These are phyloP conservation scores for Candida stauntonica DNA, from an alignment of 805 yeast species.

Conservation along the genomic window DNA sequence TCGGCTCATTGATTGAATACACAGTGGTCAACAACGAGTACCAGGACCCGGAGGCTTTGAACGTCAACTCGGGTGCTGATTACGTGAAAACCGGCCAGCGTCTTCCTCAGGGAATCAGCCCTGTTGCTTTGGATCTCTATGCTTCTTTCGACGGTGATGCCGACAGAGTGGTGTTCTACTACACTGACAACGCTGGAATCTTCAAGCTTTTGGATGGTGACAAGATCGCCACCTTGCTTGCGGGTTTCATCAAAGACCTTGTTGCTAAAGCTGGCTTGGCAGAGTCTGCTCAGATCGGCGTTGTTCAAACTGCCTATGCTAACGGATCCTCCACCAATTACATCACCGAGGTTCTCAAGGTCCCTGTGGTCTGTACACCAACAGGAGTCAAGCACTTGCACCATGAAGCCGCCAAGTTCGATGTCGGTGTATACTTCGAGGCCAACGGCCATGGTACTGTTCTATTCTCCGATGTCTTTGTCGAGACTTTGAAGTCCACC, in stretches of 20 bases:
- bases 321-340: conserved; percentile 86
- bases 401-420: conserved; percentile 80
- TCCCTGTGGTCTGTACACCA: conserved; percentile 85
- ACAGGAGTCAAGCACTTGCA: conserved; percentile 97
- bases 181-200: conserved; percentile 32
- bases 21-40: conserved; percentile 53
- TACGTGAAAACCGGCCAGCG: conserved; percentile 86
- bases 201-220: conserved; percentile 85
- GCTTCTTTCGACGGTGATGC: conserved; percentile 98
- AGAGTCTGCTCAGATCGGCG: conserved; percentile 51
- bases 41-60: conserved; percentile 52
- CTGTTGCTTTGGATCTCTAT: conserved; percentile 46
- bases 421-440: conserved; percentile 92
- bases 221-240: conserved; percentile 82
- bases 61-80: conserved; percentile 90
- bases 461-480: conserved; percentile 58
- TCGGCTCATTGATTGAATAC: conserved; percentile 39
- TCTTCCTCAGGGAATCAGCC: conserved; percentile 58
- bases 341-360: conserved; percentile 50
- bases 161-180: conserved; percentile 86
- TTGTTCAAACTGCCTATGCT: conserved; percentile 97
- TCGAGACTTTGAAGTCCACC: conserved; percentile 34
- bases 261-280: conserved; percentile 39
- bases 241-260: conserved; percentile 56
- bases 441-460: conserved; percentile 99